Evolutionary conservation across 306 rosid genomes (phyloP), one percentile per base, ranked within the genome.

Genomic region (Senna tora): DNA sequence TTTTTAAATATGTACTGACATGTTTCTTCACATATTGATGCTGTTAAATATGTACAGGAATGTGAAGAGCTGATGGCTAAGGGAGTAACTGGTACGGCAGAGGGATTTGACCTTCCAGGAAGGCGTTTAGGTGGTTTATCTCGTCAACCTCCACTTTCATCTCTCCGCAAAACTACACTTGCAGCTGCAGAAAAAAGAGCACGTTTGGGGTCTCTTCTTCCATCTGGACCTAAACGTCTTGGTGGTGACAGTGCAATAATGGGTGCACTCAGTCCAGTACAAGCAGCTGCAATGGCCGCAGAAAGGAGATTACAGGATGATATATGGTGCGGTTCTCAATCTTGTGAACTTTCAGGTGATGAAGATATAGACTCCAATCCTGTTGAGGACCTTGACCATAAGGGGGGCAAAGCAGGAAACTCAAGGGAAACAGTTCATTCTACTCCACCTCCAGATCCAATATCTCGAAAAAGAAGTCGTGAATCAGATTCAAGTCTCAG

Each of bases 201-300:
- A 21, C 87, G 66, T 32, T 51, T 84, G 83, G 86, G 83, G 19
- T 83, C 92, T 69, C 87, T 90, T 65, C 87, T 91, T 65, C 96
- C 96, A 22, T 86, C 96, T 77, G 96, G 98, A 60, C 96, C 96
- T 13, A 91, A 76, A 30, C 96, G 98, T 36, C 86, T 94, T 61
- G 98, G 97, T 50, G 97, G 98, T 69, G 95, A 89, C 83, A 86
- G 85, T 59, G 33, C 74, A 73, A 87, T 89, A 69, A 94, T 86
- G 97, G 70, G 33, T 53, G 92, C 90, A 46, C 91, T 94, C 58
- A 94, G 84, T 82, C 98, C 97, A 6, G 79, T 81, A 50, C 98
- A 91, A 87, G 98, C 98, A 50, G 98, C 98, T 72, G 98, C 92
- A 28, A 94, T 94, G 97, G 98, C 97, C 74, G 96, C 97, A 28